Base-by-base conservation (phyloP, 192 early-diverging fungal genomes). In the Backusella circina region DNA sequence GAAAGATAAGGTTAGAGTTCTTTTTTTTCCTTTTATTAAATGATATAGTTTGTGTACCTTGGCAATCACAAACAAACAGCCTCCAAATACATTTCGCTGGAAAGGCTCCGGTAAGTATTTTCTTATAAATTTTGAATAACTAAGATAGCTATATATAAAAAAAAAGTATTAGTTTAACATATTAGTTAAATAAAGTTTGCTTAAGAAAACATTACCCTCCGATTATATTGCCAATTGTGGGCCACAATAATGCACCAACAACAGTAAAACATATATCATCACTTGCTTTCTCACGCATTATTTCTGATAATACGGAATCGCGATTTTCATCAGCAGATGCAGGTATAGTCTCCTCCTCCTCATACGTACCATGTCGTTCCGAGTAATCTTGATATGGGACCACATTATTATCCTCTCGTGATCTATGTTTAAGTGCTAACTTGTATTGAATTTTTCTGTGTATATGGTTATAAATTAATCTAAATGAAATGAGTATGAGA, bases 181-280 rank as follows among this genome's bases (percentile, higher is more conserved):
- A n/a, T 66, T 31, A n/a, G 10, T 30, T 16, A 31, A 2, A 4
- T 66, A 66, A 18, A 66, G 16, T 13, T 66, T 21, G 18, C 18
- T n/a, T 10, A 13, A 26, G 2, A 35, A 15, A 69, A 7, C 32
- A 9, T 30, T 41, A 70, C 69, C 69, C 13, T 70, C 69, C 91
- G 36, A 89, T 80, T 65, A 89, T 75, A 0, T 88, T 87, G n/a
- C 88, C 88, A 23, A 91, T 88, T 13, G 84, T 84, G 21, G 91
- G 91, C 72, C 90, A 85, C 35, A 90, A 70, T 18, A 93, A 75
- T 18, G 90, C 90, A 65, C 90, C 90, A 13, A 91, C 84, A 39
- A 91, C 85, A 6, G 84, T 90, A 31, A 88, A 82, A 23, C 88
- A 85, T 23, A 91, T 18, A 47, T 70, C 69, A 18, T 67, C n/a